Base-by-base conservation (phyloP, 2,329 filamentous ascomycete genomes). In the Diaporthe capsici region DNA sequence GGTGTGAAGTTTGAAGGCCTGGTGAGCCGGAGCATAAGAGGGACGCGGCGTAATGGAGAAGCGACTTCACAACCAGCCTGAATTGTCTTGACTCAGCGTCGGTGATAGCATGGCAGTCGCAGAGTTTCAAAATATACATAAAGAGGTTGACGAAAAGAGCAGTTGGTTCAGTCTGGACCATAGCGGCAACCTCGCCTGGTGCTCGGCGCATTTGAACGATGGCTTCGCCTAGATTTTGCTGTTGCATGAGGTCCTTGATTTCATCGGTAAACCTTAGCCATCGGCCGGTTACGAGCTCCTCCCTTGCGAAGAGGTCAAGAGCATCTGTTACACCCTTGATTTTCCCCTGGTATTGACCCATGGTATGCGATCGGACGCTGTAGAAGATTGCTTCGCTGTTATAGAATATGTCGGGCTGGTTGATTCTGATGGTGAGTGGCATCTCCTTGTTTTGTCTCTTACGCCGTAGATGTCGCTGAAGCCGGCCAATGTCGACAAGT, bases 371-470 rank as follows among this genome's bases (percentile, higher is more conserved):
- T 34, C 61, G 61, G 17, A 17, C 42, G 39, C 39, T 47, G 61
- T 47, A 15, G 39, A 65, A 65, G 17, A 65, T 65, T 47, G 61
- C 42, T 25, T 47, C 61, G 39, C 39, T 65, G 42, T 47, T 31
- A 13, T 65, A 31, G 61, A 65, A 65, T 17, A 65, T 31, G 25
- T 49, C 61, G 25, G 61, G 61, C 61, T 65, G 61, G 61, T 65
- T 47, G 61, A 65, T 65, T 47, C 42, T 34, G 25, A 13, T 47
- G 8, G 42, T 22, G 42, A 65, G 61, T 20, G 39, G 61, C 42
- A 31, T 47, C 25, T 65, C 42, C 61, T 44, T 47, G 25, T 13
- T 3, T 22, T 4, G 15, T 49, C 61, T 31, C 34, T 47, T 65
- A 6, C 61, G 61, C 39, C 25, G 42, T 49, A 65, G 25, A 12